A percentile compares a stretch with the other conserved stretches of the same genome.
Conservation (phyloP, 768 basidiomycete genomes). For the Tylopilus subfusipes region DNA sequence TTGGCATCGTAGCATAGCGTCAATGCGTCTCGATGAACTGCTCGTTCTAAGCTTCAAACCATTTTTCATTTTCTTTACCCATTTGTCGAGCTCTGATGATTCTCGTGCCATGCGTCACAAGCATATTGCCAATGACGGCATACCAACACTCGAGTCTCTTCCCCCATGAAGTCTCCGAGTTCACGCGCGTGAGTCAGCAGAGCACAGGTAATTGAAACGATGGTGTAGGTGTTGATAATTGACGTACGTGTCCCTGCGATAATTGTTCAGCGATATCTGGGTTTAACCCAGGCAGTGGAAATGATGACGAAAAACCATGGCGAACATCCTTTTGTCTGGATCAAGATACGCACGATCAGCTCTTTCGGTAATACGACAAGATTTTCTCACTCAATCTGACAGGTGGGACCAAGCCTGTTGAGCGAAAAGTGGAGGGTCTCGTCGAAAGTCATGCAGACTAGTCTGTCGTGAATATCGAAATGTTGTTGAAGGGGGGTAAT, state of each 20-base stretch:
- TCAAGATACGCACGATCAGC: constrained; percentile 4
- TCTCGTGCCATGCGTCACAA: constrained; percentile 1
- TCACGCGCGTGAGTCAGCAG: constrained; percentile 12
- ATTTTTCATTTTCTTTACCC: constrained; percentile 1
- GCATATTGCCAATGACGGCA: constrained; percentile 6
- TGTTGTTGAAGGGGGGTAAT: background rate
- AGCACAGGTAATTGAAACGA: constrained; percentile 12
- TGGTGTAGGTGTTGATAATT: constrained; percentile 7
- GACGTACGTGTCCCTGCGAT: background rate
- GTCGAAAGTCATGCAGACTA: constrained; percentile 1
- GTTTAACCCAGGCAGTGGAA: constrained; percentile 13
- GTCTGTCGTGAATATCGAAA: background rate
- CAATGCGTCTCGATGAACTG: too few relatives aligned
- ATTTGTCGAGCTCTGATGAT: constrained; percentile 7
- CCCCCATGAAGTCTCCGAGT: constrained; percentile 12
- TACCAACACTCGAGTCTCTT: constrained; percentile 6
- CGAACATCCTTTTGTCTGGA: constrained; percentile 8
- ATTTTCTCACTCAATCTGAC: constrained; percentile 2
- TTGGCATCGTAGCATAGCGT: too few relatives aligned
- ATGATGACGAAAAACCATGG: constrained; percentile 3
- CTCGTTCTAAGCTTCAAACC: background rate
- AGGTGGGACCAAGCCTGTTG: background rate
- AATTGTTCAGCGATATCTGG: constrained; percentile 4
- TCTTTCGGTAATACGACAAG: constrained; percentile 7
- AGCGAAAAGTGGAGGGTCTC: background rate